These are phyloP conservation scores for Tothia fuscella DNA, from an alignment of 2,329 filamentous ascomycete genomes.

Conservation along the genomic window DNA sequence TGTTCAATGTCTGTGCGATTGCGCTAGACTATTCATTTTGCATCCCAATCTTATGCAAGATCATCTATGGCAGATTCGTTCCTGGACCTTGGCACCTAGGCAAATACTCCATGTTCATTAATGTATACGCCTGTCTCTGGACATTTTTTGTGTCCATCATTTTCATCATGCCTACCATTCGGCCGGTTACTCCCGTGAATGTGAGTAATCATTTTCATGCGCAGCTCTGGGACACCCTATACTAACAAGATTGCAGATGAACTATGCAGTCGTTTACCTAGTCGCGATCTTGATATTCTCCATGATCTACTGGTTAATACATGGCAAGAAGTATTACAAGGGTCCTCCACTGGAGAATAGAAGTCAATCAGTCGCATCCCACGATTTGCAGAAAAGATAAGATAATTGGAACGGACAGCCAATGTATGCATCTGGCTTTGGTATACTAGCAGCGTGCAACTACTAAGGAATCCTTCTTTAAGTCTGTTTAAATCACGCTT, in stretches of 20 bases:
- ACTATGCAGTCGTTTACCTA: slow-evolving; percentile 13
- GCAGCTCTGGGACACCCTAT: no score
- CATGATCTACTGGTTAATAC: slow-evolving; percentile 12
- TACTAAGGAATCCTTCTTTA: no score
- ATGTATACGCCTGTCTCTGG: slow-evolving; percentile 13
- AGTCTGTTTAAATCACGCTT: no score
- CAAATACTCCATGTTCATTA: slow-evolving; percentile 9
- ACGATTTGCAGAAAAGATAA: no score
- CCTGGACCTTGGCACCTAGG: slow-evolving; percentile 14
- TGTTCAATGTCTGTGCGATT: slow-evolving; percentile 45
- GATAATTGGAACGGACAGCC: no score
- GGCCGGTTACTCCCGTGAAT: slow-evolving; percentile 13
- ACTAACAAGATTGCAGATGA: slow-evolving; percentile 14
- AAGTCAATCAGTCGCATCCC: no score
- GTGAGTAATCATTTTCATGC: no score
- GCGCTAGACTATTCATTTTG: slow-evolving; percentile 44
- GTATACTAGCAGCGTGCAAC: no score
- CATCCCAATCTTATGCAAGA: slow-evolving; percentile 53
- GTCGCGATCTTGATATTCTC: slow-evolving; percentile 12
- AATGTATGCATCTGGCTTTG: no score
- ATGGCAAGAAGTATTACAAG: slow-evolving; percentile 13
- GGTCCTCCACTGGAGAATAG: slow-evolving; percentile 17
- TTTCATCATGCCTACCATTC: slow-evolving; percentile 13
- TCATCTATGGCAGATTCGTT: slow-evolving; percentile 46
- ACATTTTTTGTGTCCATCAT: slow-evolving; percentile 11